A percentile compares a stretch with the other conserved stretches of the same genome.
Conservation (phyloP, 352 stramenopile species). For the Globisporangium solare region DNA sequence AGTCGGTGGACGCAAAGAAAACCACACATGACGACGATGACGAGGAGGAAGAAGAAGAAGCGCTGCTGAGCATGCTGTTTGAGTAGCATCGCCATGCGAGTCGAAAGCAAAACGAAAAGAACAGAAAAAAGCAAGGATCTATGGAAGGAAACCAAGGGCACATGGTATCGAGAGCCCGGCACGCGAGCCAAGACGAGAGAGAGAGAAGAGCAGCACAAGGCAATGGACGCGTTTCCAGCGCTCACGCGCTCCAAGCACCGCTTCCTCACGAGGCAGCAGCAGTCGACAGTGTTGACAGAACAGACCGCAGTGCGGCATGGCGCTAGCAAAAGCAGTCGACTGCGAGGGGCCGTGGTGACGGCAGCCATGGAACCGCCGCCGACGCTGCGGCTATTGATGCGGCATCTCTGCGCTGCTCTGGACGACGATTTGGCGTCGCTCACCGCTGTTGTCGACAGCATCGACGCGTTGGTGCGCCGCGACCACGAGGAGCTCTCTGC, state of each 20-base stretch:
- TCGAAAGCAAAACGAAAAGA: not conserved
- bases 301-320: not conserved
- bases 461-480: not conserved
- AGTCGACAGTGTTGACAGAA: not conserved
- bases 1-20: too few relatives aligned
- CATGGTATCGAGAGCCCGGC: not conserved
- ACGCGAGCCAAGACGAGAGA: not conserved
- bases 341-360: not conserved
- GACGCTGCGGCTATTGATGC: not conserved
- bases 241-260: slow-evolving; percentile 26
- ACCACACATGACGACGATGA: not conserved
- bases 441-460: not conserved
- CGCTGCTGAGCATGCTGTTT: too few relatives aligned
- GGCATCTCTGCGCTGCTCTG: not conserved
- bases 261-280: slow-evolving; percentile 14
- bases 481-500: not conserved
- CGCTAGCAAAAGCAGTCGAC: not conserved
- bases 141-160: not conserved
- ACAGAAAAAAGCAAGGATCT: not conserved
- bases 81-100: not conserved
- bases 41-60: not conserved
- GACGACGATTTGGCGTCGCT: not conserved
- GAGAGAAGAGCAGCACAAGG: not conserved
- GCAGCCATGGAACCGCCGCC: not conserved
- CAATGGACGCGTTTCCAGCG: slow-evolving; percentile 16